Evolutionary conservation across 2,329 filamentous ascomycete species (phyloP), one percentile per base, ranked within the genome.

Genomic region (Curvularia hawaiiensis): DNA sequence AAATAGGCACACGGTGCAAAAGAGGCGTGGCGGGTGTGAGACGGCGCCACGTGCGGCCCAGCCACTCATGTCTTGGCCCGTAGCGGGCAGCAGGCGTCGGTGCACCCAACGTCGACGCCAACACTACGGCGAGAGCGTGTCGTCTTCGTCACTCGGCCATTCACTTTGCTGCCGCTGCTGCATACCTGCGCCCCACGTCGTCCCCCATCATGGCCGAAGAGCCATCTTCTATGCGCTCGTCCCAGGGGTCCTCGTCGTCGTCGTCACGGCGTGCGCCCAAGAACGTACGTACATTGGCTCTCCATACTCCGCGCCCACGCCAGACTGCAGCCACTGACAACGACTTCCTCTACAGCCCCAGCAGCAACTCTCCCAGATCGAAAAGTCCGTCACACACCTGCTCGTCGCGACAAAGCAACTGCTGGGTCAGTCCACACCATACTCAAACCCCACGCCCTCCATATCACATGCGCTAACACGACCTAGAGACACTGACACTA

Each of bases 361-460:
- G 81, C 82, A 91, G 82, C 83, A 91, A 67, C 85, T 99, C 66
- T 97, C 94, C 51, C 94, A 97, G 77, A 99, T 99, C 78, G 95
- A 99, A 81, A 98, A 97, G 82, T 97, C 93, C 75, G 95, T 99
- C 63, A 73, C 67, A 30, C 95, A 99, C 75, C 89, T 99, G 44
- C 88, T 99, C 35, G 94, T 99, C 65, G 95, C 95, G 35, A 99
- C 95, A 33, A 99, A 99, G 77, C 93, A 98, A 78, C 88, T 99
- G 2, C 88, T 99, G 61, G 67, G 67, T 70, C 20, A 58, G 66
- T 67, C 60, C 14, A 38, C 56, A 40, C 28, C 46, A 44, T 59
- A 30, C 35, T 38, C 52, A 26, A 14, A 53, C 51, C 50, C 33
- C 49, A 24, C 41, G 45, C 50, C 1, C 18, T 11, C 50, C 24